Evolutionary conservation across 129 eudicot genomes (phyloP).

Genomic region (Lactuca saligna): DNA sequence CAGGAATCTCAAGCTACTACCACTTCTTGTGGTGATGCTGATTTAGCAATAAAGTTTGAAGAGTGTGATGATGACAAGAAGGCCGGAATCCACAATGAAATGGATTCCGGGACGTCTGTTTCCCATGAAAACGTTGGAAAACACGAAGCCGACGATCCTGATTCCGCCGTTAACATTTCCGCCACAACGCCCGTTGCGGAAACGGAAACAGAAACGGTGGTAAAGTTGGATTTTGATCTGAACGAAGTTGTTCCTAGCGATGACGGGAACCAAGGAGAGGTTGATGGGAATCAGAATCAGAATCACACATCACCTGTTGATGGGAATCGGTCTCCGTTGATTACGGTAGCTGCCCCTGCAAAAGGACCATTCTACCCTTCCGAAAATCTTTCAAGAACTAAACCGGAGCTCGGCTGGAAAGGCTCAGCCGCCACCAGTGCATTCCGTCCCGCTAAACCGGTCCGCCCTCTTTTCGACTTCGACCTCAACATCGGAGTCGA

Average conservation of each 20-base stretch:
- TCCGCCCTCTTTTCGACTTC: conserved; percentile 55
- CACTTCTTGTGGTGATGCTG: conserved; percentile 25
- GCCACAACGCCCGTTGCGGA: no score
- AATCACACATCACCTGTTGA: conserved; percentile 27
- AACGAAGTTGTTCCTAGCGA: conserved; percentile 78
- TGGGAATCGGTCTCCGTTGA: conserved; percentile 47
- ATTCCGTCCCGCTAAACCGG: conserved; percentile 70
- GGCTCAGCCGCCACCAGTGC: conserved; percentile 99
- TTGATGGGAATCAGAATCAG: conserved; percentile 28
- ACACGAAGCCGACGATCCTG: conserved; percentile 1
- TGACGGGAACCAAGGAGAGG: conserved; percentile 68
- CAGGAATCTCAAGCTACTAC: conserved; percentile 4
- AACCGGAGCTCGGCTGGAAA: conserved; percentile 84
- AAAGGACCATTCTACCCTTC: conserved; percentile 91
- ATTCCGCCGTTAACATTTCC: neutral
- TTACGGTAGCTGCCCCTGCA: conserved; percentile 89
- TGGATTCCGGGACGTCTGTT: conserved; percentile 28
- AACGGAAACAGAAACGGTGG: conserved; percentile 18
- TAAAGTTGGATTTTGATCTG: conserved; percentile 72
- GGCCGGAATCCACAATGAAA: conserved; percentile 7
- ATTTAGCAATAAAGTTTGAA: conserved; percentile 24
- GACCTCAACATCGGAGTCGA: conserved; percentile 69
- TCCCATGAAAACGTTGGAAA: conserved; percentile 29
- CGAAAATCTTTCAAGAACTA: conserved; percentile 63
- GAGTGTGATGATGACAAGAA: conserved; percentile 16